Evolutionary conservation across 208 protist genomes (phyloP), one percentile per base, ranked within the genome.

Genomic region (Acanthamoeba triangularis): DNA sequence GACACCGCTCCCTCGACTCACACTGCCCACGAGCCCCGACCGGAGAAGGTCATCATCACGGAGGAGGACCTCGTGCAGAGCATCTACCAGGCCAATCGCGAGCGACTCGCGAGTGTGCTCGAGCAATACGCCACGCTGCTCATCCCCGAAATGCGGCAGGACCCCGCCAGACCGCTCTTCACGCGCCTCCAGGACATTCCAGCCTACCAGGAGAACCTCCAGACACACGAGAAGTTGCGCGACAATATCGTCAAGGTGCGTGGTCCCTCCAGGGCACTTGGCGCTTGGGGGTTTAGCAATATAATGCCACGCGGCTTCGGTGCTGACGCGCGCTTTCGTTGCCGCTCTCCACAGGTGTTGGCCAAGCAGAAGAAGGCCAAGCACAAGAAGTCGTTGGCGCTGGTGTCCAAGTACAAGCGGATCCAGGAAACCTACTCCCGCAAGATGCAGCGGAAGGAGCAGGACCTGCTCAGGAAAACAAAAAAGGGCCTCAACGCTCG

Each of bases 91-190:
- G 91, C 91, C 37, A 94, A 94, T 67, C 47, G 72, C 23, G 91
- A 94, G 59, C 28, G 41, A 20, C 91, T 94, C 37, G 91, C 69
- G 6, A 69, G 54, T 30, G 91, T 94, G 30, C 59, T 94, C 10
- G 91, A 94, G 25, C 91, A 94, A 47, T 94, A 87, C 33, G 91
- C 91, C 10, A 69, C 91, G n/a, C 54, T 94, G 65, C 91, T 94
- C 63, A 94, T 52, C 78, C 91, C 91, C 8, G 91, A 94, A 33
- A 94, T 94, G 69, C 47, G 72, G 11, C 44, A 35, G 33, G 69
- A 69, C 25, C 74, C 91, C 52, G 47, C 41, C 20, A 49, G 52
- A 10, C 91, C 91, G 1, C 91, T 94, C 56, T 94, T 56, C 37
- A 85, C 91, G 11, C 37, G 54, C 16, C 91, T 69, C 7, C 41